Evolutionary conservation across 2,329 filamentous ascomycete genomes (phyloP).

Genomic region (Stemphylium lycopersici): DNA sequence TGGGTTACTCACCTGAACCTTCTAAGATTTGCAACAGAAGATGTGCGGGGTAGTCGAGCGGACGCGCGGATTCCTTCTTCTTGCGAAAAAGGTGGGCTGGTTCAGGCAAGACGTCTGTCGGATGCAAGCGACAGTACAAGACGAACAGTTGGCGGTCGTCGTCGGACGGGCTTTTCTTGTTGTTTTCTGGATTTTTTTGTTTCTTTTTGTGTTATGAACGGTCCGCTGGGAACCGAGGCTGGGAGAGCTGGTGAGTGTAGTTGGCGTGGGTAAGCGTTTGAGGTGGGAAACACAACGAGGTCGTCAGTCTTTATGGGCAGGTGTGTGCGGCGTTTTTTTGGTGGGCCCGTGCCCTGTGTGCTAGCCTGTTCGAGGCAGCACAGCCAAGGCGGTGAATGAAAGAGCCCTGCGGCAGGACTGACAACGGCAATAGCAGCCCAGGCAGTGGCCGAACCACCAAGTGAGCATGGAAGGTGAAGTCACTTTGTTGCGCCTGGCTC

Average conservation of each 20-base stretch:
- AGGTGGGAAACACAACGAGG: slow-evolving; percentile 21
- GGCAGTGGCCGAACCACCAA: neutral
- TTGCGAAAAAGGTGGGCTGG: slow-evolving; percentile 22
- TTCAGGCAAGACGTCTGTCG: slow-evolving; percentile 30
- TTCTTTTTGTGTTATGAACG: slow-evolving; percentile 47
- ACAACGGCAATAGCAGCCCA: slow-evolving; percentile 9
- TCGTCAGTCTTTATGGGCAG: slow-evolving; percentile 31
- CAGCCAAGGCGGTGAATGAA: slow-evolving; percentile 32
- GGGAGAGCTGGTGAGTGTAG: slow-evolving; percentile 33
- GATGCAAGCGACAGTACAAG: slow-evolving; percentile 37
- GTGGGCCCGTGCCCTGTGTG: slow-evolving; percentile 11
- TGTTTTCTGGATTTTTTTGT: slow-evolving; percentile 50
- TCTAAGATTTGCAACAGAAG: slow-evolving; percentile 30
- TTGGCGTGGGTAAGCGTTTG: slow-evolving; percentile 32
- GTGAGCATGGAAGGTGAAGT: neutral
- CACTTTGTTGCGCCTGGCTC: neutral
- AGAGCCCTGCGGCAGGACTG: slow-evolving; percentile 14
- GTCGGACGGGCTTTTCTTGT: slow-evolving; percentile 42
- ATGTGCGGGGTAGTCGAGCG: slow-evolving; percentile 26
- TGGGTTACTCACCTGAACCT: slow-evolving; percentile 34
- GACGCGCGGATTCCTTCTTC: slow-evolving; percentile 28
- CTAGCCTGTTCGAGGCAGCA: slow-evolving; percentile 24
- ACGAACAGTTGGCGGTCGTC: slow-evolving; percentile 36
- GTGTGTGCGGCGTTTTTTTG: slow-evolving; percentile 36
- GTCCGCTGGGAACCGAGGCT: slow-evolving; percentile 41